These are phyloP conservation scores for Nannizziopsis barbatae DNA, from an alignment of 2,329 filamentous ascomycete genomes.

Conservation along the genomic window DNA sequence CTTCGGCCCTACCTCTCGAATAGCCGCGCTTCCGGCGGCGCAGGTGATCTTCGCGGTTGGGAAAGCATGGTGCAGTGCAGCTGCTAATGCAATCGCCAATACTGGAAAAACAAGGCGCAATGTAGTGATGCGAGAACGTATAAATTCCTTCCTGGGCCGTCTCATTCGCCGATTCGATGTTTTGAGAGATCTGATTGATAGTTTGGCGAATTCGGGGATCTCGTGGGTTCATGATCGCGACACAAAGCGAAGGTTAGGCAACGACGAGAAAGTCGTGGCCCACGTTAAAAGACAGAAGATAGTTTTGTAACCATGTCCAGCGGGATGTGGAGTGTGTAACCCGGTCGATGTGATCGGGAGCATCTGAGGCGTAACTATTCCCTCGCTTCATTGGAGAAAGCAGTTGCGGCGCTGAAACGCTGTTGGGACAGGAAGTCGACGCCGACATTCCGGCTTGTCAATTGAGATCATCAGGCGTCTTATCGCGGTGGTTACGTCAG, in stretches of 20 bases:
- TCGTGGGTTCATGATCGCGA: constrained; percentile 47
- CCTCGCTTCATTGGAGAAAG: neutral
- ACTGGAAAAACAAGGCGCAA: constrained; percentile 66
- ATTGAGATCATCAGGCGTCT: neutral
- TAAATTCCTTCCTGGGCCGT: constrained; percentile 85
- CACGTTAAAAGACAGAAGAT: constrained; percentile 1
- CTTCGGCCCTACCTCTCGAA: constrained; percentile 55
- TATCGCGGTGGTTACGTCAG: constrained; percentile 4
- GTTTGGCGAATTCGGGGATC: constrained; percentile 87
- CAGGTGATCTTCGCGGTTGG: constrained; percentile 61
- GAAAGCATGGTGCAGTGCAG: constrained; percentile 59
- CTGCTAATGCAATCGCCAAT: constrained; percentile 54
- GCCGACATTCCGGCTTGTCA: neutral
- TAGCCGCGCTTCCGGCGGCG: constrained; percentile 55
- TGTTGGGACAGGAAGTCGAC: neutral
- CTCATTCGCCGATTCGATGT: constrained; percentile 80
- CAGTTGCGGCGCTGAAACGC: neutral
- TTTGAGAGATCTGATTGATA: constrained; percentile 85
- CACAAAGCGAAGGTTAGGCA: neutral
- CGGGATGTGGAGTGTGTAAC: neutral
- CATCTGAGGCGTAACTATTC: neutral
- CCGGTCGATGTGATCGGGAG: neutral
- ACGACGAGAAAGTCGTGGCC: constrained; percentile 1
- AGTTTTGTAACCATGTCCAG: neutral
- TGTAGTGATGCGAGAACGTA: constrained; percentile 74